These are phyloP conservation scores for Salix caprea DNA, from an alignment of 345 rosid species.

Conservation along the genomic window DNA sequence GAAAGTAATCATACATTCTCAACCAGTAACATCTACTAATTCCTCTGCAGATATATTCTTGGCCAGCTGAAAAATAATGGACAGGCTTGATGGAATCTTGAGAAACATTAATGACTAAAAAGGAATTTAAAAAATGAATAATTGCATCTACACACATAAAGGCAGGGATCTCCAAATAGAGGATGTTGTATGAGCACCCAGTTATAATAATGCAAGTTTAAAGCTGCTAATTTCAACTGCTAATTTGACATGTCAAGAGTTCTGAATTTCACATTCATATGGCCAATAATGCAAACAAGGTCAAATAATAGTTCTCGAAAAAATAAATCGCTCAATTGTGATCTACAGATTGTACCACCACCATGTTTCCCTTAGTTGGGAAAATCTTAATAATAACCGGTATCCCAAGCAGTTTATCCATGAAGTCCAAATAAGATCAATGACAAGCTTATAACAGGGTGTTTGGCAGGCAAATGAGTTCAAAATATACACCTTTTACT, in stretches of 20 bases:
- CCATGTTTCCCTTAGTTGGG: too few species aligned
- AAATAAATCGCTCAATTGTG: background rate
- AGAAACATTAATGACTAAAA: too few species aligned
- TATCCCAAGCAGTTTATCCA: background rate
- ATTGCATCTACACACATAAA: background rate
- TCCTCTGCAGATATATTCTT: too few species aligned
- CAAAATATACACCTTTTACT: background rate
- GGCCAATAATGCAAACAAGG: background rate
- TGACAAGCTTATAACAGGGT: too few species aligned
- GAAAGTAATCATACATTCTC: too few species aligned
- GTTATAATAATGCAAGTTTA: background rate
- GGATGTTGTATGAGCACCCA: background rate
- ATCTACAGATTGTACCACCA: background rate
- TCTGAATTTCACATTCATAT: background rate
- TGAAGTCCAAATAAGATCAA: background rate
- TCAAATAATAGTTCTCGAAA: background rate
- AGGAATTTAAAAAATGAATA: background rate
- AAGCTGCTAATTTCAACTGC: background rate
- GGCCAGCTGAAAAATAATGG: too few species aligned
- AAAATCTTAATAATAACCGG: background rate
- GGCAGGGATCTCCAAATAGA: background rate
- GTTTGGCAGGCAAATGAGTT: too few species aligned
- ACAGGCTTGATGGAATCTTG: too few species aligned
- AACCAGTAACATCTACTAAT: too few species aligned
- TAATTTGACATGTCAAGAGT: background rate